Conservation (phyloP, 176 grass and related monocot genomes). For the Phoenix dactylifera region DNA sequence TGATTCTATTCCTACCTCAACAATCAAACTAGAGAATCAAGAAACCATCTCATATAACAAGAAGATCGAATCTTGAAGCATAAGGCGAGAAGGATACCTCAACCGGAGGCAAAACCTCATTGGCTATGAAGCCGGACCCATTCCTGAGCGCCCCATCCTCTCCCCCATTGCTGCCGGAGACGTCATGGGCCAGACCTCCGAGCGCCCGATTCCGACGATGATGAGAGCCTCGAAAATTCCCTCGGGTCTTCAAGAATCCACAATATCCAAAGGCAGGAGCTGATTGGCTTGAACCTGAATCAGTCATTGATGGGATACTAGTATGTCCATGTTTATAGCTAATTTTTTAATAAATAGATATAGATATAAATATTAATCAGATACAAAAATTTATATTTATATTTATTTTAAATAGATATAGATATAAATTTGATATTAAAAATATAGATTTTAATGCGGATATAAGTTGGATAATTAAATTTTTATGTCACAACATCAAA, state of each 20-base stretch:
- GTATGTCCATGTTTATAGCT: no score
- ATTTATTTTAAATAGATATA: no score
- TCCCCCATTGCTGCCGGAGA: background rate
- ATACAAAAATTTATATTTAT: no score
- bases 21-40: background rate
- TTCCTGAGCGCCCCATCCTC: constrained; percentile 1
- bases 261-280: background rate
- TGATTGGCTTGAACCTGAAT: no score
- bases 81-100: background rate
- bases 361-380: no score
- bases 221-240: background rate
- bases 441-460: no score
- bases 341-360: no score
- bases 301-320: no score
- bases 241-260: background rate
- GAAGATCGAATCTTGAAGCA: background rate
- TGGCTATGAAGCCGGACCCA: background rate
- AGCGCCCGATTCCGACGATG: background rate
- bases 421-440: no score
- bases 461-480: no score
- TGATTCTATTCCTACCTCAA: background rate
- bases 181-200: constrained; percentile 1
- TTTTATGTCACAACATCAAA: no score
- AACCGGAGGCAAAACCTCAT: background rate
- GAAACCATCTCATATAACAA: background rate